A percentile compares a stretch with the other conserved stretches of the same genome.
phyloP scores from a whole-genome alignment of 2,329 filamentous ascomycete species.

The Gnomoniopsis sp. region DNA sequence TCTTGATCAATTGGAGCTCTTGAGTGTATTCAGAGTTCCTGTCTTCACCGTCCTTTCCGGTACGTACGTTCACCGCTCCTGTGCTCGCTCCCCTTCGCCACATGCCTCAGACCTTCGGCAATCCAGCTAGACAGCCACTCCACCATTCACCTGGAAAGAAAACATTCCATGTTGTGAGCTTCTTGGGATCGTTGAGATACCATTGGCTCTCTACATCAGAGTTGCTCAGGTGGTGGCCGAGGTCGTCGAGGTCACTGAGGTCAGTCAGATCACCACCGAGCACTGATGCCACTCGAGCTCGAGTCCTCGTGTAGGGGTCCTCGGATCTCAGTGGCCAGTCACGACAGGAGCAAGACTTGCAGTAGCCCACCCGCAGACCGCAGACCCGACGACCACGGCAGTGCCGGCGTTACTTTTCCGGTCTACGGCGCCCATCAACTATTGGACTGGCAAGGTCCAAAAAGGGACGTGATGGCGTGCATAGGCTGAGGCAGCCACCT shows the following conservation, averaged over 20 bases:
- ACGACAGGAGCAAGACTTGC: neutral
- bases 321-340: neutral
- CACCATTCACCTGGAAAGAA: neutral
- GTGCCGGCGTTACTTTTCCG: neutral
- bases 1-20: neutral
- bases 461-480: neutral
- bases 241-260: neutral
- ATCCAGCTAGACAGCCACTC: neutral
- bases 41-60: neutral
- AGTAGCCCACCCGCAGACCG: neutral
- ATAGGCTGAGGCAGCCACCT: neutral
- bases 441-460: neutral
- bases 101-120: neutral
- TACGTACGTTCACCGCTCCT: neutral
- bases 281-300: too few relatives aligned
- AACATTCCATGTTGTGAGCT: neutral
- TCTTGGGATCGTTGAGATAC: neutral
- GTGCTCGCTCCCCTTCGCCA: neutral
- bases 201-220: neutral
- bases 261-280: too few relatives aligned
- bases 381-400: neutral
- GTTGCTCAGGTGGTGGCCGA: too few relatives aligned
- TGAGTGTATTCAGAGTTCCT: constrained; percentile 1
- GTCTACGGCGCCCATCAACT: neutral
- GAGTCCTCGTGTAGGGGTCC: neutral